Evolutionary conservation across 371 early-diverging fungal genomes (phyloP), one percentile per base, ranked within the genome.

Genomic region (Chytridiales sp.): DNA sequence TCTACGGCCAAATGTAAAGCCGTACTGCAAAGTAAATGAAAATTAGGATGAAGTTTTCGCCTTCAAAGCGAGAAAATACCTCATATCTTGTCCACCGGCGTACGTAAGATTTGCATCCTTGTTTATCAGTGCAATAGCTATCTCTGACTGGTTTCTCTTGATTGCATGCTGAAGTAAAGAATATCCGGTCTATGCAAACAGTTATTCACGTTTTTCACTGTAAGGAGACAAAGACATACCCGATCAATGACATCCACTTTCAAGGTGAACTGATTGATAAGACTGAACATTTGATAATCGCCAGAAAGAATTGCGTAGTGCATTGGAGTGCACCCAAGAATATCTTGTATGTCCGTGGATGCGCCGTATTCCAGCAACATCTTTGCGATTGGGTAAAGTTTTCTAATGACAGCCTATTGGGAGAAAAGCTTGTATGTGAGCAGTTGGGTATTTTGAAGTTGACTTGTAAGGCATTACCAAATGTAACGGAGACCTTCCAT

Each of bases 401-500:
- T 55, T 4, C 55, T 46, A 36, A 66, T 66, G n/a, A 61, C 59
- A 19, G 63, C 64, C 60, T 62, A 30, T 4, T 5, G 9, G 19
- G n/a, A n/a, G n/a, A n/a, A n/a, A n/a, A n/a, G n/a, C n/a, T n/a
- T n/a, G n/a, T n/a, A n/a, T n/a, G n/a, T n/a, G n/a, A n/a, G n/a
- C n/a, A n/a, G n/a, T n/a, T n/a, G n/a, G n/a, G n/a, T n/a, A n/a
- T n/a, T n/a, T n/a, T n/a, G n/a, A n/a, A n/a, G n/a, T n/a, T n/a
- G n/a, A n/a, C n/a, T n/a, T n/a, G n/a, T n/a, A n/a, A 35, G 26
- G 32, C n/a, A 38, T 34, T 48, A 63, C 64, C 65, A 70, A 22
- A 53, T 48, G 31, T 4, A 72, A 40, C n/a, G 72, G 67, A 13
- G 72, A 68, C 41, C 72, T 34, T 26, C 61, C 64, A 15, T 67